phyloP scores from a whole-genome alignment of 176 grass and related monocot genomes.

The Alopecurus myosuroides region DNA sequence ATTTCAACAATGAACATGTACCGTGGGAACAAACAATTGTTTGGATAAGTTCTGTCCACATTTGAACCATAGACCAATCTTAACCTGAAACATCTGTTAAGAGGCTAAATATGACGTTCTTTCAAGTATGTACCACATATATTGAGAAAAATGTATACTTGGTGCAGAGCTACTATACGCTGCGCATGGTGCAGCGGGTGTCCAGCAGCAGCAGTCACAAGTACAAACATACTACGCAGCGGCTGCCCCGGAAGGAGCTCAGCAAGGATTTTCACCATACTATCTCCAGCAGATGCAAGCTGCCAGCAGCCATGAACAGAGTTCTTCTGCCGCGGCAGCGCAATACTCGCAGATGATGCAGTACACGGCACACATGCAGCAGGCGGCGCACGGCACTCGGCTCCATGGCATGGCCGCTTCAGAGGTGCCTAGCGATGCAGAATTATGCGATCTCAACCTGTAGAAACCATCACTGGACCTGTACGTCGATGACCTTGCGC shows the following conservation, averaged over 20 bases:
- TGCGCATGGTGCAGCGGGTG: background rate
- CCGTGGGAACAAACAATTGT: too few relatives aligned
- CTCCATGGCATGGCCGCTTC: background rate
- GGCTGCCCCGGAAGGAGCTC: background rate
- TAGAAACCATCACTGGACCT: constrained; percentile 37
- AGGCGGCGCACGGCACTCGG: background rate
- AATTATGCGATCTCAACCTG: too few relatives aligned
- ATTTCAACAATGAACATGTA: background rate
- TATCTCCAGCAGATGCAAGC: background rate
- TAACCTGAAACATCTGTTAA: background rate
- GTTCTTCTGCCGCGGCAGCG: background rate
- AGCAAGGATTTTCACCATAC: background rate
- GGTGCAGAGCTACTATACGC: background rate
- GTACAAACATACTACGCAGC: background rate
- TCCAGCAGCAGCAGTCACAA: background rate
- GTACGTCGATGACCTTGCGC: constrained; percentile 59
- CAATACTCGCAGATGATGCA: constrained; percentile 3
- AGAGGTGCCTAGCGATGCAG: background rate
- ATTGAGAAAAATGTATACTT: background rate
- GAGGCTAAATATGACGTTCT: background rate
- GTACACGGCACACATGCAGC: constrained; percentile 2
- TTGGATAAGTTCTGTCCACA: background rate
- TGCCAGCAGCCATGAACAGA: background rate
- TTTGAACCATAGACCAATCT: background rate
- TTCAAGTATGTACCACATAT: background rate